Evolutionary conservation across 2,329 filamentous ascomycete genomes (phyloP).

Genomic region (Sclerotinia subarctica): DNA sequence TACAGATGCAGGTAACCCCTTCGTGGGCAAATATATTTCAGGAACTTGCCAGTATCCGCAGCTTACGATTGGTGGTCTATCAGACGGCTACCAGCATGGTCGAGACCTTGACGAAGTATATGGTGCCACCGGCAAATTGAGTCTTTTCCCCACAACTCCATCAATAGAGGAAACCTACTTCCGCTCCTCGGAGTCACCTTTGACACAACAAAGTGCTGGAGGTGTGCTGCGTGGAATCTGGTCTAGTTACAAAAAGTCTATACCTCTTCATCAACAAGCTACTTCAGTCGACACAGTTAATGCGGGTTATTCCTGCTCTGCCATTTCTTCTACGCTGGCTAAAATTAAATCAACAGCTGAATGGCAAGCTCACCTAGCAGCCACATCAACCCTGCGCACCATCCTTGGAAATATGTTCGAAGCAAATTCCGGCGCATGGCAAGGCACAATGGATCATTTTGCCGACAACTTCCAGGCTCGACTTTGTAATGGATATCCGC

Average conservation of each 20-base stretch:
- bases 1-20: constrained; percentile 40
- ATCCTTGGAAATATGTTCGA: constrained; percentile 38
- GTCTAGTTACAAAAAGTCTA: constrained; percentile 37
- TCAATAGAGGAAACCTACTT: constrained; percentile 39
- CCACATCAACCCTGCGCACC: constrained; percentile 37
- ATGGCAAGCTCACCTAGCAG: constrained; percentile 40
- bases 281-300: constrained; percentile 41
- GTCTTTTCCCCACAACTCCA: constrained; percentile 37
- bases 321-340: constrained; percentile 30
- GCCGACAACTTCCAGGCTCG: constrained; percentile 43
- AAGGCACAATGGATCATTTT: constrained; percentile 41
- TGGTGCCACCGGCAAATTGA: constrained; percentile 31
- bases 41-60: constrained; percentile 43
- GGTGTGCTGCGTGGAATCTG: constrained; percentile 42
- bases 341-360: constrained; percentile 36
- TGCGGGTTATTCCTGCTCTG: constrained; percentile 39
- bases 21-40: constrained; percentile 36
- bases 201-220: constrained; percentile 41
- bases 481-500: constrained; percentile 41
- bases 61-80: constrained; percentile 41
- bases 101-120: constrained; percentile 40
- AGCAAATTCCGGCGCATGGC: constrained; percentile 37
- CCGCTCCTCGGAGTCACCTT: constrained; percentile 39
- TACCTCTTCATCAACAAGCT: constrained; percentile 42
- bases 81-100: constrained; percentile 42